These are phyloP conservation scores for Penicillium sp. DNA, from an alignment of 2,329 filamentous ascomycete species.

Conservation along the genomic window DNA sequence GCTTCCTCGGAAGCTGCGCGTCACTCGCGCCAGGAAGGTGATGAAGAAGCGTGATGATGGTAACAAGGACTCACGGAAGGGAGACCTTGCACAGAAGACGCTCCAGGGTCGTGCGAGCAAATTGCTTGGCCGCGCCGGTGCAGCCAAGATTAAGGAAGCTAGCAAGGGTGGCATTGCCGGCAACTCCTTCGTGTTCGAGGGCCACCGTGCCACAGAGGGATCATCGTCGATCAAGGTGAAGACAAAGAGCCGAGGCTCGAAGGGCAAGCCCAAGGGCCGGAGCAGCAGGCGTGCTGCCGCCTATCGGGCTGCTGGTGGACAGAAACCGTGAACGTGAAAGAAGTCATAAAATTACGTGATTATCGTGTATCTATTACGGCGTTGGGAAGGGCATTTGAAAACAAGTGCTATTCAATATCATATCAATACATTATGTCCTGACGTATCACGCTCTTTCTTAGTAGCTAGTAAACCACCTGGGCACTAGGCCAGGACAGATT, in stretches of 20 bases:
- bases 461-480: not conserved
- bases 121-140: slow-evolving; percentile 38
- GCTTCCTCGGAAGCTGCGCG: slow-evolving; percentile 81
- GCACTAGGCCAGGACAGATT: not conserved
- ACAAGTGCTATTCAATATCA: slow-evolving; percentile 12
- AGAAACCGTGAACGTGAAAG: slow-evolving; percentile 20
- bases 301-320: slow-evolving; percentile 39
- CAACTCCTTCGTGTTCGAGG: slow-evolving; percentile 44
- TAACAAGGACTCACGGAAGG: slow-evolving; percentile 21
- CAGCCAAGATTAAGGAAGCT: slow-evolving; percentile 33
- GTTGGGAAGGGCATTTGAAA: slow-evolving; percentile 20
- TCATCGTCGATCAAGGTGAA: slow-evolving; percentile 33
- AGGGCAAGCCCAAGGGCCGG: slow-evolving; percentile 40
- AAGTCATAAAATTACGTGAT: not conserved
- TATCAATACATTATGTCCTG: slow-evolving; percentile 3
- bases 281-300: slow-evolving; percentile 43
- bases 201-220: slow-evolving; percentile 40
- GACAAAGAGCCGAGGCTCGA: slow-evolving; percentile 38
- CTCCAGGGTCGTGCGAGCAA: slow-evolving; percentile 39
- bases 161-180: slow-evolving; percentile 27
- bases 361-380: slow-evolving; percentile 18
- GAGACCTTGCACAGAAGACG: slow-evolving; percentile 29
- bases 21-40: slow-evolving; percentile 75
- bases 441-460: not conserved
- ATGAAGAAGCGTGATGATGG: slow-evolving; percentile 41